Evolutionary conservation across 139 green algal species (phyloP).

Genomic region (Chlamydomonas applanata): DNA sequence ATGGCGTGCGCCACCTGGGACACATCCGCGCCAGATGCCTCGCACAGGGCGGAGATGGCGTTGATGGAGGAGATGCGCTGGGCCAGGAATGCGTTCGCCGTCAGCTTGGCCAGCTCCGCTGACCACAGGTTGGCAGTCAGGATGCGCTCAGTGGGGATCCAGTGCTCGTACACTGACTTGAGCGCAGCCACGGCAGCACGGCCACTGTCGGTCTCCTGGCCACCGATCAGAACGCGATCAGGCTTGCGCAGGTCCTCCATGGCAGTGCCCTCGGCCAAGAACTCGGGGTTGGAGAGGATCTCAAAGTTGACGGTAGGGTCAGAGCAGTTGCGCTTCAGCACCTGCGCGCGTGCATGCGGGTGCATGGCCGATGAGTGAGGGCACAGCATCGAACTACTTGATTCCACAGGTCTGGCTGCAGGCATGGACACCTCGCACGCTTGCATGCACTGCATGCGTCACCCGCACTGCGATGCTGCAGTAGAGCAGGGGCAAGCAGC

Average conservation of each 20-base stretch:
- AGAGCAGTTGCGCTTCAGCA: conserved; percentile 76
- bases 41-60: conserved; percentile 96
- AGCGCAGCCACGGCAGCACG: conserved; percentile 71
- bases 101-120: conserved; percentile 97
- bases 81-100: conserved; percentile 96
- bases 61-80: conserved; percentile 99
- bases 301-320: conserved; percentile 83
- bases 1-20: conserved; percentile 87
- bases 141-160: conserved; percentile 92
- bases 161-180: conserved; percentile 91
- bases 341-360: conserved; percentile 45
- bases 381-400: too few relatives aligned
- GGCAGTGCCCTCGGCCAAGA: conserved; percentile 90
- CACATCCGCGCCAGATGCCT: conserved; percentile 94
- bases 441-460: too few relatives aligned
- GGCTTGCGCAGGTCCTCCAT: conserved; percentile 81
- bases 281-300: conserved; percentile 95
- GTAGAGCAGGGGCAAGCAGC: too few relatives aligned
- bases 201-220: conserved; percentile 79
- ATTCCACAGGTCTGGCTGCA: too few relatives aligned
- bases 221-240: conserved; percentile 85
- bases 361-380: too few relatives aligned
- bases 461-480: too few relatives aligned
- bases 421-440: too few relatives aligned
- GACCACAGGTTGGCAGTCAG: conserved; percentile 95